These are phyloP conservation scores for Ambispora gerdemannii DNA, from an alignment of 192 early-diverging fungal genomes.

Conservation along the genomic window DNA sequence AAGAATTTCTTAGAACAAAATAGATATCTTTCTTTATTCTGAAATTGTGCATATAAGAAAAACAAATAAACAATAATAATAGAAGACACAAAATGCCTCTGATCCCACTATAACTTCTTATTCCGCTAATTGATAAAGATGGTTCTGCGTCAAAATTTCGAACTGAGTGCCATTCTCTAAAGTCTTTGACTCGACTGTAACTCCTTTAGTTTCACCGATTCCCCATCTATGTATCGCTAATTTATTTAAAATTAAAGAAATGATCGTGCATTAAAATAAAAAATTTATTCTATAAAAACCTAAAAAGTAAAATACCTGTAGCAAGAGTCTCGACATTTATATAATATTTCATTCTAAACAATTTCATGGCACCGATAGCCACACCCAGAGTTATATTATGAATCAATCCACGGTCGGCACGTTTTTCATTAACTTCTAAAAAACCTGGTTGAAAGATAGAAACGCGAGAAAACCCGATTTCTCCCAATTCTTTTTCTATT, in stretches of 20 bases:
- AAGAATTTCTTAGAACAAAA: too few relatives aligned
- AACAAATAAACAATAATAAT: too few relatives aligned
- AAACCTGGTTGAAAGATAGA: constrained; percentile 63
- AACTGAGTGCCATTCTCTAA: background rate
- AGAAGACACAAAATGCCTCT: too few relatives aligned
- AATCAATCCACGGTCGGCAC: background rate
- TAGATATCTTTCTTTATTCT: too few relatives aligned
- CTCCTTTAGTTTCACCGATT: background rate
- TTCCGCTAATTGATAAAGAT: too few relatives aligned
- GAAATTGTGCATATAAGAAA: too few relatives aligned
- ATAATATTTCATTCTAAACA: background rate
- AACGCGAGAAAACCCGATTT: constrained; percentile 60
- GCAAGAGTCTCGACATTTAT: background rate
- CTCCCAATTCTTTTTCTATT: constrained; percentile 63
- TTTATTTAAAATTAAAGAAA: background rate
- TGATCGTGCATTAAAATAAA: background rate
- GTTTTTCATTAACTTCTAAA: constrained; percentile 24
- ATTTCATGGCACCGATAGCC: background rate
- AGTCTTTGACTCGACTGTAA: background rate
- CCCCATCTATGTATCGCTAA: background rate
- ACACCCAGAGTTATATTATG: background rate
- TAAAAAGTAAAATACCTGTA: background rate
- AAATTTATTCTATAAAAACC: background rate
- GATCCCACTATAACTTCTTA: too few relatives aligned
- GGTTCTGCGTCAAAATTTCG: too few relatives aligned